These are phyloP conservation scores for Colletotrichum cuscutae DNA, from an alignment of 2,329 filamentous ascomycete genomes.

Conservation along the genomic window DNA sequence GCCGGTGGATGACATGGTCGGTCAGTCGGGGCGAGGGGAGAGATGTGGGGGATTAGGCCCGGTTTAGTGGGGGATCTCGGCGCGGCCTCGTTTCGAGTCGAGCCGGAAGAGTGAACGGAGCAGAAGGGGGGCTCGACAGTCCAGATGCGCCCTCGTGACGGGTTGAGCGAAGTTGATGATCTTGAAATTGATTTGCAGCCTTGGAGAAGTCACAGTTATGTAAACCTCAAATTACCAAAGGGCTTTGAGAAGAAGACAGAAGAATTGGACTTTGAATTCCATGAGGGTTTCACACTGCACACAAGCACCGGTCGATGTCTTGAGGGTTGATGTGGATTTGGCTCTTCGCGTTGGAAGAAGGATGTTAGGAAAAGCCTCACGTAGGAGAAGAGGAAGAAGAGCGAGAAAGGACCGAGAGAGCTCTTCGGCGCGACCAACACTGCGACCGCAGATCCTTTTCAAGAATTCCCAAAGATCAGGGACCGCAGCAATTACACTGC, in stretches of 20 bases:
- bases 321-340: neutral
- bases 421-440: neutral
- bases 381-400: neutral
- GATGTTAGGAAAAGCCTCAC: neutral
- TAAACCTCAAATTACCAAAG: constrained; percentile 35
- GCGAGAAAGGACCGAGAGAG: neutral
- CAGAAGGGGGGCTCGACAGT: neutral
- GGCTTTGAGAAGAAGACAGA: constrained; percentile 41
- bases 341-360: neutral
- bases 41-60: constrained; percentile 1
- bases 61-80: neutral
- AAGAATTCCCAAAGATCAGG: constrained; percentile 30
- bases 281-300: constrained; percentile 32
- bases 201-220: constrained; percentile 4
- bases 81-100: neutral
- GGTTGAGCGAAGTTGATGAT: too few species aligned
- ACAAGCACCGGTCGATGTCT: neutral
- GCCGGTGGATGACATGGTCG: constrained; percentile 38
- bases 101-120: neutral
- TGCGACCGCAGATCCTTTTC: constrained; percentile 29
- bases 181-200: neutral
- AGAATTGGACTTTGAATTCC: constrained; percentile 41
- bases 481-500: constrained; percentile 21
- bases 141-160: neutral
- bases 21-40: neutral